These are phyloP conservation scores for Podaxis sp. DNA, from an alignment of 768 basidiomycete species.

Conservation along the genomic window DNA sequence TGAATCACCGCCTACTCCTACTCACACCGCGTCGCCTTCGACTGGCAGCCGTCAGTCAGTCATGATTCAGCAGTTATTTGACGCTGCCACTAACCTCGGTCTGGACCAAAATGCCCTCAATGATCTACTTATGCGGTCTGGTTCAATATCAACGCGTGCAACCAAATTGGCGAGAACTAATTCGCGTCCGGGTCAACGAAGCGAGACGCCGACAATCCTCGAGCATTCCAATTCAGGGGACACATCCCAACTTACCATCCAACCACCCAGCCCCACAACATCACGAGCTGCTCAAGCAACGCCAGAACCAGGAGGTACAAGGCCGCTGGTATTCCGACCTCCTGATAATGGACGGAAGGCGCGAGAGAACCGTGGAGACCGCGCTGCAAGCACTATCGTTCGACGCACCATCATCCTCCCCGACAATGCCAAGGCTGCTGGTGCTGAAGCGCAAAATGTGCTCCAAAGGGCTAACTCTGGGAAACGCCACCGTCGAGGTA, in stretches of 20 bases:
- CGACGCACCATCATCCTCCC: slow-evolving; percentile 81
- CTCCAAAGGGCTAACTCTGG: slow-evolving; percentile 32
- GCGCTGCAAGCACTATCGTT: slow-evolving; percentile 47
- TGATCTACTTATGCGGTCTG: slow-evolving; percentile 69
- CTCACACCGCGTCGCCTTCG: slow-evolving; percentile 18
- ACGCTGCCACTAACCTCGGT: slow-evolving; percentile 73
- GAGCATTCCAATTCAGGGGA: slow-evolving; percentile 10
- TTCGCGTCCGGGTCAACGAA: slow-evolving; percentile 28
- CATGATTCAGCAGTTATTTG: slow-evolving; percentile 71
- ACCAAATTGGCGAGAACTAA: slow-evolving; percentile 41
- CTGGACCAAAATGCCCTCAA: slow-evolving; percentile 71
- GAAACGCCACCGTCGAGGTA: slow-evolving; percentile 56
- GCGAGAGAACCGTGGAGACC: slow-evolving; percentile 10
- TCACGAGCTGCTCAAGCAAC: slow-evolving; percentile 4
- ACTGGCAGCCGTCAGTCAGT: slow-evolving; percentile 30
- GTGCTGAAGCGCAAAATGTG: slow-evolving; percentile 45
- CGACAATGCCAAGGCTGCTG: slow-evolving; percentile 59
- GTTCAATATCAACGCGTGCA: slow-evolving; percentile 50
- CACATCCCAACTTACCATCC: slow-evolving; percentile 9
- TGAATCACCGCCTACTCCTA: slow-evolving; percentile 14
- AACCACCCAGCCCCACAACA: slow-evolving; percentile 3
- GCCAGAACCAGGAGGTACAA: slow-evolving; percentile 22
- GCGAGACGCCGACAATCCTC: neutral
- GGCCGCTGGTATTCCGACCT: slow-evolving; percentile 32
- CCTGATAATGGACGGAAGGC: slow-evolving; percentile 30